phyloP scores from a whole-genome alignment of 2,329 filamentous ascomycete genomes.

The Colletotrichum brevisporum region DNA sequence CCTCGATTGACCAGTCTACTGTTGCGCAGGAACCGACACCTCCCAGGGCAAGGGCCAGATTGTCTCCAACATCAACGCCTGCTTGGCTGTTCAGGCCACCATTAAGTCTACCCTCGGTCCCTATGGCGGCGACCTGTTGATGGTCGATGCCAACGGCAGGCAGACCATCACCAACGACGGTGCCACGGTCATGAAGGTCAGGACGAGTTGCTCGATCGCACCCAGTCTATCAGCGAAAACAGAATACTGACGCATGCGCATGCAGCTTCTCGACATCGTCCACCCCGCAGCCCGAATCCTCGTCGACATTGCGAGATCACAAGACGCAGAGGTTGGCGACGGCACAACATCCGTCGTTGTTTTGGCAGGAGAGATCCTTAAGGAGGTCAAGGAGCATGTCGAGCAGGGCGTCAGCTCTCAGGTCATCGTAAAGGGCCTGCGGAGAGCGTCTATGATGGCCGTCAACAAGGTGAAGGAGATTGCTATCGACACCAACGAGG shows the following conservation, averaged over 20 bases:
- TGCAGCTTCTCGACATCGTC: constrained; percentile 94
- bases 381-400: constrained; percentile 95
- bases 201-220: constrained; percentile 36
- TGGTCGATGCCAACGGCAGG: constrained; percentile 94
- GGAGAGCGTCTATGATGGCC: constrained; percentile 89
- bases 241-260: not conserved
- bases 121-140: constrained; percentile 95
- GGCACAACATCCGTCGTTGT: constrained; percentile 98
- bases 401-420: constrained; percentile 98
- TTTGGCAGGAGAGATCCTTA: constrained; percentile 95
- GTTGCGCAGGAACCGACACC: constrained; percentile 85
- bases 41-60: constrained; percentile 98
- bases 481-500: constrained; percentile 85
- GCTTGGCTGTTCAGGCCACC: constrained; percentile 93
- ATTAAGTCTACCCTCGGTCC: constrained; percentile 97
- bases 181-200: constrained; percentile 98
- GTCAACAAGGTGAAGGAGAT: constrained; percentile 99
- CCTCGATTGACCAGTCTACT: constrained; percentile 40
- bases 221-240: not conserved
- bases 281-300: constrained; percentile 97
- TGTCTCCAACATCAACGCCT: constrained; percentile 98
- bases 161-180: constrained; percentile 99
- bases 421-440: constrained; percentile 95
- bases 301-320: constrained; percentile 97
- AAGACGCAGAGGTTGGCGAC: constrained; percentile 99